Conservation (phyloP, 176 grass and related monocot genomes). For the Musa troglodytarum region DNA sequence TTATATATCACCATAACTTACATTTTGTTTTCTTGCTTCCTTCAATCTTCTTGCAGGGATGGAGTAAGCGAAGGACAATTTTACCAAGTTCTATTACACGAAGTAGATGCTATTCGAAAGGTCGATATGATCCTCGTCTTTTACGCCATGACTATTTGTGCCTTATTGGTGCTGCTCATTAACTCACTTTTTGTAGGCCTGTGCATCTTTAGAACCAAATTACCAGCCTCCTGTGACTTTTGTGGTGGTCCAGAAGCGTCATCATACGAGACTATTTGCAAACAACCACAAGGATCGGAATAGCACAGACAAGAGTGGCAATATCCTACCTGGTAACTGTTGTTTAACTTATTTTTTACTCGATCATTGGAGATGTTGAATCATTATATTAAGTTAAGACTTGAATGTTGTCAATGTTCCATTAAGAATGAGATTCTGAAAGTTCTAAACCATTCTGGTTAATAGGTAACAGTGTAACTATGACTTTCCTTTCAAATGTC, state of each 20-base stretch:
- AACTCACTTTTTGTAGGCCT: slow-evolving; percentile 50
- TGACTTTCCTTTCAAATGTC: not conserved
- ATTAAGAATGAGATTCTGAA: no score
- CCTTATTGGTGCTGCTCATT: not conserved
- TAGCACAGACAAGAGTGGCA: slow-evolving; percentile 91
- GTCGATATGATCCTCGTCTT: slow-evolving; percentile 23
- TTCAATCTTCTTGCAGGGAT: slow-evolving; percentile 43
- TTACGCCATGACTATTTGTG: not conserved
- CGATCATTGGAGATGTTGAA: no score
- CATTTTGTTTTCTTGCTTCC: not conserved
- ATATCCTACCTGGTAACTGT: slow-evolving; percentile 86
- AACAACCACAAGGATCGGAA: slow-evolving; percentile 99
- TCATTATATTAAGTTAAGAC: no score
- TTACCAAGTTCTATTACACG: slow-evolving; percentile 91
- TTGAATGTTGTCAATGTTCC: no score
- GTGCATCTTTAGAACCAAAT: slow-evolving; percentile 95
- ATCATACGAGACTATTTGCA: slow-evolving; percentile 94
- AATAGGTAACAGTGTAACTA: not conserved
- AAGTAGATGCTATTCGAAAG: slow-evolving; percentile 98
- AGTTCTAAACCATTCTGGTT: not conserved
- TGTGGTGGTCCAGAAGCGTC: slow-evolving; percentile 96
- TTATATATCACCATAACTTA: no score
- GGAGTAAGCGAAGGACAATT: slow-evolving; percentile 98
- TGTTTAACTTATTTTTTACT: not conserved
- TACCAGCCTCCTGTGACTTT: slow-evolving; percentile 99